Base-by-base conservation (phyloP, 805 yeast genomes). In the Soucietia sequanensis region DNA sequence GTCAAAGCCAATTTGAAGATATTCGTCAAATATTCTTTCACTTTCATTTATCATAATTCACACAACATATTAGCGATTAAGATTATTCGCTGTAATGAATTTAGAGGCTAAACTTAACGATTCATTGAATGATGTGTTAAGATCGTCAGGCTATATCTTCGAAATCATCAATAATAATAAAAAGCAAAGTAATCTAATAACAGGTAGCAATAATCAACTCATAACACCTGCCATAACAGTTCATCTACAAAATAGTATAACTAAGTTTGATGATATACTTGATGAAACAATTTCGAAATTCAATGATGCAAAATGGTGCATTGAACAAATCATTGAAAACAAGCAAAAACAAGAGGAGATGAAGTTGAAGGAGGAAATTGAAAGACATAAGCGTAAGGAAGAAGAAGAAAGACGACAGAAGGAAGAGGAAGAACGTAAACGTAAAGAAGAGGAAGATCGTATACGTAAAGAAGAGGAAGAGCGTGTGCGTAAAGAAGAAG, bases 231-330 rank as follows among this genome's bases (percentile, higher is more conserved):
- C 57, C 13, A 59, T 68, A 17, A 59, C 62, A 9, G 50, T 53
- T 8, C 71, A 65, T 39, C 49, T 68, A 16, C 45, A 62, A 9
- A 47, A 44, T 30, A 58, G 59, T 39, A 54, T 68, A n/a, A 43
- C 52, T 27, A 58, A 57, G 30, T 67, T 68, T 38, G 72, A 68
- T 40, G 68, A 56, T 35, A 56, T 66, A 20, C 52, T 68, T n/a
- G 74, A 68, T 42, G 72, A 68, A 6, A 62, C 72, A 2, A 52
- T 60, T 8, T 39, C 56, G 34, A 66, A 66, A 42, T 61, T 68
- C 41, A 67, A 66, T 43, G 72, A 68, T 33, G 65, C 70, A 2
- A 49, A 54, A 24, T 68, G 74, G 74, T 68, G 72, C 37, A 50
- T 68, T 4, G 71, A 59, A 36, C 65, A 60, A 39, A 67, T 68